Conservation (phyloP, 495 filamentous ascomycete genomes). For the Sordaria brevicollis region DNA sequence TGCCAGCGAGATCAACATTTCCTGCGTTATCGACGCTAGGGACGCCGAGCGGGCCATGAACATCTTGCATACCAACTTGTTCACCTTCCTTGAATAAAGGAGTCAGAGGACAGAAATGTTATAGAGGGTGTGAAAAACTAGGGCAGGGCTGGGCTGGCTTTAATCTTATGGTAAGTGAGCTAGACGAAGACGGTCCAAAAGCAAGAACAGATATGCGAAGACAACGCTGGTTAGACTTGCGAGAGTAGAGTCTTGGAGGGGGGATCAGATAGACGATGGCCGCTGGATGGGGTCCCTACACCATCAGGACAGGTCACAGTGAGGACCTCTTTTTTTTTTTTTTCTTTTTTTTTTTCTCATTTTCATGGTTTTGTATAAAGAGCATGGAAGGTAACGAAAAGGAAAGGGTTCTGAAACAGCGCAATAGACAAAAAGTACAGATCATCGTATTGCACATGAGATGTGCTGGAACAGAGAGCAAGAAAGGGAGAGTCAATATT, state of each 20-base stretch:
- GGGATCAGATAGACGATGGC: background rate
- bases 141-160: background rate
- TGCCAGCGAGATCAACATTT: slow-evolving; percentile 97
- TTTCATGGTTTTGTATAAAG: background rate
- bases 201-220: background rate
- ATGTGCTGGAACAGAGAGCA: background rate
- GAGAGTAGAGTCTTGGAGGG: background rate
- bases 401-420: background rate
- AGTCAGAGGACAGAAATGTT: background rate
- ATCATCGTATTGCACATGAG: background rate
- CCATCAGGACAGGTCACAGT: background rate
- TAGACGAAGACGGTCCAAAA: background rate
- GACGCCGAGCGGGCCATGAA: slow-evolving; percentile 88
- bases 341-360: background rate
- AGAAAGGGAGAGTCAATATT: background rate
- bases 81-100: slow-evolving; percentile 48
- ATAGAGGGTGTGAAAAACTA: background rate
- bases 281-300: background rate
- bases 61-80: slow-evolving; percentile 87
- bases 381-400: background rate
- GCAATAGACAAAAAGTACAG: background rate
- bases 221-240: background rate
- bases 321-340: background rate
- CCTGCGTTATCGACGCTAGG: slow-evolving; percentile 86
- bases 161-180: background rate